Conservation (phyloP, 768 basidiomycete genomes). For the Hypholoma sublateritium region DNA sequence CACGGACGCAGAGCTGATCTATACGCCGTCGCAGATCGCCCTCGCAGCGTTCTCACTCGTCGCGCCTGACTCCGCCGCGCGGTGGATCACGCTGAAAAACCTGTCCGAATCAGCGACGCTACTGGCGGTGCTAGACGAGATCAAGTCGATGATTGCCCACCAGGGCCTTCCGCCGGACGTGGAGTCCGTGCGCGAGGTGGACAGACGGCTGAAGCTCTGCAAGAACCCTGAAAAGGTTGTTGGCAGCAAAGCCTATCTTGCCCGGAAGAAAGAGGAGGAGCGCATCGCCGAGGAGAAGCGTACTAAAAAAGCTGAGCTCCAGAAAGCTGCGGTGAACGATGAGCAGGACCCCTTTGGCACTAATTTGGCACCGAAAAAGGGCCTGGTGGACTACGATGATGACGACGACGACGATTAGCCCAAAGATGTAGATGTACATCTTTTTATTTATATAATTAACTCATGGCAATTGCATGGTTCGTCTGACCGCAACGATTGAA, state of each 20-base stretch:
- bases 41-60: constrained; percentile 74
- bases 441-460: no score
- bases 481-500: no score
- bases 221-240: constrained; percentile 96
- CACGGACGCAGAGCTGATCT: constrained; percentile 90
- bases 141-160: constrained; percentile 54
- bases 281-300: constrained; percentile 69
- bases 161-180: constrained; percentile 69
- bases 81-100: constrained; percentile 55
- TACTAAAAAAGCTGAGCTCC: constrained; percentile 54
- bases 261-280: constrained; percentile 72
- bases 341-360: constrained; percentile 74
- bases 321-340: constrained; percentile 28
- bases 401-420: constrained; percentile 29
- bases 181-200: constrained; percentile 85
- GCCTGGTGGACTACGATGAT: constrained; percentile 58
- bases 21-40: constrained; percentile 92
- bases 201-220: constrained; percentile 82
- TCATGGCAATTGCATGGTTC: no score
- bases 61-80: constrained; percentile 53
- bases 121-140: constrained; percentile 40
- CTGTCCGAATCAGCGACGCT: constrained; percentile 14
- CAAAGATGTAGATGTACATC: neutral
- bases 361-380: constrained; percentile 39
- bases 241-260: constrained; percentile 81